Conservation (phyloP, 2,329 filamentous ascomycete genomes). For the Pseudogymnoascus sp. region DNA sequence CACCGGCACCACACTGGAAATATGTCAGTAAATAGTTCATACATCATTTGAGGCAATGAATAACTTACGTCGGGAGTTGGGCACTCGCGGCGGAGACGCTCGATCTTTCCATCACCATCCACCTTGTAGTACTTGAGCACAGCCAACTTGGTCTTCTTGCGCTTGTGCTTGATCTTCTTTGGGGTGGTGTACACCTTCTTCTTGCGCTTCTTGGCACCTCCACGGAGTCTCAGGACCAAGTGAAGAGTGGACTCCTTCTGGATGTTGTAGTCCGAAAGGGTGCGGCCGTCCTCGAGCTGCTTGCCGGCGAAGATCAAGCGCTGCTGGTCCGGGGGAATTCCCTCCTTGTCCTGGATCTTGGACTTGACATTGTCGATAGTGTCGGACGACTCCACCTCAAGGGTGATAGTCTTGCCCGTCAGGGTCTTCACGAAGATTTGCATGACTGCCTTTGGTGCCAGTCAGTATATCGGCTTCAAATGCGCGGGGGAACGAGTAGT, state of each 20-base stretch:
- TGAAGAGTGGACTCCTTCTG: constrained; percentile 99
- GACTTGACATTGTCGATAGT: constrained; percentile 99
- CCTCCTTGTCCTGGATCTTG: constrained; percentile 99
- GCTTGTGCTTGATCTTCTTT: constrained; percentile 99
- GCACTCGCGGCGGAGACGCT: constrained; percentile 98
- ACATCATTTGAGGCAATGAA: not conserved
- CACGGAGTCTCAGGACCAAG: constrained; percentile 94
- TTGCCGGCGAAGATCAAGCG: constrained; percentile 99
- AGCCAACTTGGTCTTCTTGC: constrained; percentile 99
- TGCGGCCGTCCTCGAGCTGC: constrained; percentile 99
- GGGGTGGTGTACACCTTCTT: constrained; percentile 99
- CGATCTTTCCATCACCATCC: constrained; percentile 98
- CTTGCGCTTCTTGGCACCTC: constrained; percentile 99
- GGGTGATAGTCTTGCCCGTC: constrained; percentile 99
- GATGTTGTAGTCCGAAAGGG: constrained; percentile 99
- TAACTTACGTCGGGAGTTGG: constrained; percentile 74
- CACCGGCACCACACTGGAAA: constrained; percentile 88
- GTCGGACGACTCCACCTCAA: constrained; percentile 99
- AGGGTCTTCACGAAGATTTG: constrained; percentile 75
- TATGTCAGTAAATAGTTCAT: constrained; percentile 30
- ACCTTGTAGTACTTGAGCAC: constrained; percentile 99
- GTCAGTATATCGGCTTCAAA: not conserved
- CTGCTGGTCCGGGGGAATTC: constrained; percentile 98
- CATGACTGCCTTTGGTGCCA: constrained; percentile 48
- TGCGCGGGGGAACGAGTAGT: not conserved